Percentiles rank a stretch among this genome's conserved stretches.
phyloP scores from a whole-genome alignment of 257 asterid genomes.

The Jaltomata sinuosa region DNA sequence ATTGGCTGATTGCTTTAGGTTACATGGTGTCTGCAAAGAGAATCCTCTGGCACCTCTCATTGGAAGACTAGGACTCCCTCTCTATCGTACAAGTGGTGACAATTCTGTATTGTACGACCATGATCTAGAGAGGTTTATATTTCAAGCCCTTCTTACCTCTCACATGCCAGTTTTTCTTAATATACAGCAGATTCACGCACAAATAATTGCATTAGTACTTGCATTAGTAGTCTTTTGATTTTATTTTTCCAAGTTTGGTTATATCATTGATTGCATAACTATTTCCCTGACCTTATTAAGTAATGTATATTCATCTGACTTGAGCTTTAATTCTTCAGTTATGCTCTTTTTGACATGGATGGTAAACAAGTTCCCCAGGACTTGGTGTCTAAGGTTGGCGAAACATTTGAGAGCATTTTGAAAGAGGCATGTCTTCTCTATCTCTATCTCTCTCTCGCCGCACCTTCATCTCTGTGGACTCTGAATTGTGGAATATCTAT shows the following conservation, averaged over 20 bases:
- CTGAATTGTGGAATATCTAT: neutral
- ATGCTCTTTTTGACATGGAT: conserved; percentile 85
- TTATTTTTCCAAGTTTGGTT: neutral
- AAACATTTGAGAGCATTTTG: conserved; percentile 74
- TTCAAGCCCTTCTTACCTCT: neutral
- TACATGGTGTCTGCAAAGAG: conserved; percentile 94
- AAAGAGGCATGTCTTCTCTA: conserved; percentile 47
- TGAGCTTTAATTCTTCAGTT: conserved; percentile 34
- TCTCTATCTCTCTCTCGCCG: neutral
- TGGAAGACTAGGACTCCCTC: conserved; percentile 89
- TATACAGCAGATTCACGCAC: neutral
- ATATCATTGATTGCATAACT: neutral
- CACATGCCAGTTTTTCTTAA: neutral
- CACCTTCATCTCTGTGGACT: neutral
- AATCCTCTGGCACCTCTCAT: conserved; percentile 90
- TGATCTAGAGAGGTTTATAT: conserved; percentile 79
- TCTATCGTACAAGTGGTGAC: conserved; percentile 95
- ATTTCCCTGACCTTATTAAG: neutral
- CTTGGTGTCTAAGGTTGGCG: conserved; percentile 76
- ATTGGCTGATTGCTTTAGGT: conserved; percentile 37
- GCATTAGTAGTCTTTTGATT: neutral
- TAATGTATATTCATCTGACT: neutral
- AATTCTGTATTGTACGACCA: conserved; percentile 96
- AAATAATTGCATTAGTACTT: neutral
- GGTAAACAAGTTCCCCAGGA: conserved; percentile 94